Evolutionary conservation across 1,139 yeast species (phyloP), one percentile per base, ranked within the genome.

Genomic region (Suhomyces bribrorum): DNA sequence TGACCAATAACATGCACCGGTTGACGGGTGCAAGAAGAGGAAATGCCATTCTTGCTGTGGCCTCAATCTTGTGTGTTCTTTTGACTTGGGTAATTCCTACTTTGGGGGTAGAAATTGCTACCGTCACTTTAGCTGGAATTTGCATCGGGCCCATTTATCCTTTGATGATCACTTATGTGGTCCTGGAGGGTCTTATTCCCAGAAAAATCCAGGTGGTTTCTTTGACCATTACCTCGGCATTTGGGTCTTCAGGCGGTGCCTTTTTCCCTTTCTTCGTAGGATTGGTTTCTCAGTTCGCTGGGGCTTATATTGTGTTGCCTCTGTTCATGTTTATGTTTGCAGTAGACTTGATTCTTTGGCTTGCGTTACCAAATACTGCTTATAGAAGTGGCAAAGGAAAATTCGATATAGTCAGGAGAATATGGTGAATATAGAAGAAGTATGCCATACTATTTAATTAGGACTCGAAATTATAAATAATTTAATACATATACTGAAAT

Each of bases 201-300:
- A 56, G 82, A 41, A 77, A 73, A 52, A 76, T 77, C 37, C 80
- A 75, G 46, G 73, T 75, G 29, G 69, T 76, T 28, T 67, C 81
- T 0, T 54, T 79, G 40, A 77, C 83, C 1, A 69, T 79, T 26
- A 69, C 69, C 50, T 74, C 83, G 0, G 83, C 83, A 0, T 77
- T 78, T 57, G 84, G 84, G 1, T 71, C 80, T 2, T 69, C 79
- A 20, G 84, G 84, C 6, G 84, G 83, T 2, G 82, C 83, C 3
- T 49, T 77, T 3, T 69, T 78, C 46, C 84, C 84, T 11, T 79
- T 79, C 46, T 38, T 78, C 15, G 73, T 76, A 20, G 84, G 84
- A 26, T 58, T 78, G 42, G 58, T 76, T 22, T 69, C 81, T n/a
- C 75, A 78, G 50, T 60, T 49, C 36, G 61, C 59, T 2, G 83